Evolutionary conservation across 768 basidiomycete genomes (phyloP), one percentile per base, ranked within the genome.

Genomic region (Podaxis rugospora): DNA sequence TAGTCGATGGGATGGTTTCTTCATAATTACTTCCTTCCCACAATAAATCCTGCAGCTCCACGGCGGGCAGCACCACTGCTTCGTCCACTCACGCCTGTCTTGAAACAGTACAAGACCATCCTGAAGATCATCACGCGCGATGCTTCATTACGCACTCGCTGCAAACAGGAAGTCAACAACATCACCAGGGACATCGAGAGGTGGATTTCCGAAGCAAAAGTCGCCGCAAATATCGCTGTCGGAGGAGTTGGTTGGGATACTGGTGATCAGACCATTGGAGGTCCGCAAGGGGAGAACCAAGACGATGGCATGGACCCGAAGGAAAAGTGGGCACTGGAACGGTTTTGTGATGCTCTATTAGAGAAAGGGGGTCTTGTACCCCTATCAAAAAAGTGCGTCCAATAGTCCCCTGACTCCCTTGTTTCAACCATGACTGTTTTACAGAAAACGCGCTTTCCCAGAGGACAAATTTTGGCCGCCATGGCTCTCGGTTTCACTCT

Each of bases 1-100:
- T 39, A 96, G 93, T 87, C 90, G 3, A 81, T 95, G 78, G 69
- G 75, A 46, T 97, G 94, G 93, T 81, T 97, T 23, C 77, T 93
- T 39, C 79, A 86, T 62, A 87, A 93, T 66, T 97, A 94, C 71
- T 95, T 92, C 70, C 77, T 90, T 10, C 92, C 93, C 0, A 89
- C 84, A 7, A 75, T 89, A 55, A 85, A 86, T 67, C 85, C 84
- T 0, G 76, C 77, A 25, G 67, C 75, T 1, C 59, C 70, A 6
- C 68, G 69, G 7, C 62, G 72, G 2, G 70, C 75, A 56, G 53
- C 71, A 28, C 59, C 73, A 13, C 68, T 74, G 36, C 71, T 86
- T 39, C 82, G 87, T 14, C 80, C 88, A 0, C 72, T 95, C 27
- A 69, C 76, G 0, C 91, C 93, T 0, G 70, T 90, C 4, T 73